Evolutionary conservation across 208 protist genomes (phyloP), one percentile per base, ranked within the genome.

Genomic region (Wallacemonas sp.): DNA sequence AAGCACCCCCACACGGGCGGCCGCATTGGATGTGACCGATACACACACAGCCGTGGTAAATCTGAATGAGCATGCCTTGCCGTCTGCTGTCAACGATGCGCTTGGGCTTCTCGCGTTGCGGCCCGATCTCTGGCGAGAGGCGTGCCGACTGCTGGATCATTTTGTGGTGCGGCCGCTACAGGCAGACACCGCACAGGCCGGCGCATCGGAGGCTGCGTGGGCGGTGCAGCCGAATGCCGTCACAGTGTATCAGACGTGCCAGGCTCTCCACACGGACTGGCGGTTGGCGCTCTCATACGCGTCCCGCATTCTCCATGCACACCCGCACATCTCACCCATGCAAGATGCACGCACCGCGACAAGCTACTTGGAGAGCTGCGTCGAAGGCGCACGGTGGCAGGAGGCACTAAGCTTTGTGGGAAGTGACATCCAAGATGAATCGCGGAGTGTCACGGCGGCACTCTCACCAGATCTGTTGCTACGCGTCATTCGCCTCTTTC

Each of bases 181-280:
- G 50, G 17, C 17, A 39, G 30, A 26, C 24, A 45, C 30, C 9
- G 3, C 13, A 30, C 22, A 26, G 22, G 3, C 39, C 10, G 6
- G 19, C 53, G 32, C 30, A 34, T 13, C 15, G 9, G 15, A 38
- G 30, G 17, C 5, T 22, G 34, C 44, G 5, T 36, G 26, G n/a
- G 45, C 36, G 12, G 50, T 86, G 32, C 58, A 27, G 17, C 71
- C 78, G 1, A 92, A 89, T 54, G 63, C 68, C 22, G 78, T 92
- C 6, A 84, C 82, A 6, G 68, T 89, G 8, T 85, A 85, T 34
- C 86, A 92, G 29, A 67, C 65, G 33, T 89, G 79, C 55, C 60
- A 70, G 12, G 72, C 66, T 0, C 55, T 92, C 1, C 69, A 41
- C 22, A 34, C 63, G 9, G 36, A 53, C 2, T 62, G 54, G 48